phyloP scores from a whole-genome alignment of 306 rosid genomes.

The Vigna unguiculata region DNA sequence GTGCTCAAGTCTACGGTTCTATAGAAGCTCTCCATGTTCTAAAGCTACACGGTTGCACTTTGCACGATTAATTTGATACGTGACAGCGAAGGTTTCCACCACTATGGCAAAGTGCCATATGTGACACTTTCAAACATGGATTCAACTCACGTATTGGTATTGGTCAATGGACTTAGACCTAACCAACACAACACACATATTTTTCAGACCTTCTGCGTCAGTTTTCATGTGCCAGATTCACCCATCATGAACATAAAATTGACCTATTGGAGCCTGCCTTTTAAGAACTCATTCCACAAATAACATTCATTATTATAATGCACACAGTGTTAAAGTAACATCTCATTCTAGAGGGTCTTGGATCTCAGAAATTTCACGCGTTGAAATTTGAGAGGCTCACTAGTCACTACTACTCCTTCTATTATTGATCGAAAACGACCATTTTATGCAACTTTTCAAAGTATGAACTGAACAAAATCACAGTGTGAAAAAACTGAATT shows the following conservation, averaged over 20 bases:
- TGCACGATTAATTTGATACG: constrained; percentile 47
- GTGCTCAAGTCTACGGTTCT: constrained; percentile 20
- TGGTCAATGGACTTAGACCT: constrained; percentile 57
- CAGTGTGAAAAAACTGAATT: constrained; percentile 3
- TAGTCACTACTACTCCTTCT: neutral
- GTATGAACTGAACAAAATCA: constrained; percentile 30
- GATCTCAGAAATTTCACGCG: constrained; percentile 6
- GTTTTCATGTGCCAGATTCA: constrained; percentile 34
- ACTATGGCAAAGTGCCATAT: constrained; percentile 35
- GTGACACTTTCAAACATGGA: constrained; percentile 36
- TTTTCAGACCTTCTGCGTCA: constrained; percentile 32
- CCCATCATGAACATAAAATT: constrained; percentile 7
- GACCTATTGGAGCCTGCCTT: constrained; percentile 11
- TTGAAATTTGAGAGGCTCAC: constrained; percentile 13
- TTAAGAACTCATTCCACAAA: constrained; percentile 6
- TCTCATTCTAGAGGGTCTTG: constrained; percentile 32
- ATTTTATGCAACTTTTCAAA: constrained; percentile 23
- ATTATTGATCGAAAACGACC: constrained; percentile 36
- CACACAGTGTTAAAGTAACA: neutral
- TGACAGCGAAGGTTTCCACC: constrained; percentile 56
- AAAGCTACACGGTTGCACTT: constrained; percentile 44
- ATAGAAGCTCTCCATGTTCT: constrained; percentile 32
- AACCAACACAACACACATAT: constrained; percentile 48
- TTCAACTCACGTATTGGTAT: constrained; percentile 13
- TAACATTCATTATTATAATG: neutral